Evolutionary conservation across 805 yeast genomes (phyloP).

Genomic region (Schwanniomyces occidentalis): DNA sequence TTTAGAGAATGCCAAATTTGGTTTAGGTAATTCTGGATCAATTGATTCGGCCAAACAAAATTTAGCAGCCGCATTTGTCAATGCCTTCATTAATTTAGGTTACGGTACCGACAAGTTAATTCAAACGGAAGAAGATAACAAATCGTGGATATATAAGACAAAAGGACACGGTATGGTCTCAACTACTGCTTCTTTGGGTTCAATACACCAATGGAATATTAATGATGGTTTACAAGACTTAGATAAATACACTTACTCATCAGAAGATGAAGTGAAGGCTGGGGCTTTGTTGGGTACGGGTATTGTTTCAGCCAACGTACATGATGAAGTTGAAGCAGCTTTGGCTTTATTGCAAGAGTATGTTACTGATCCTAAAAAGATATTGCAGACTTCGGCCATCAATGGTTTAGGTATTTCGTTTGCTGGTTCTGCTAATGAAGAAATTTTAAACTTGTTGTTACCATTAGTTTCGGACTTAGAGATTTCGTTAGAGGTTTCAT

Average conservation of each 20-base stretch:
- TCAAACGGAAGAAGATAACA: slow-evolving; percentile 68
- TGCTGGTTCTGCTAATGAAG: slow-evolving; percentile 91
- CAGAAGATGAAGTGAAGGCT: slow-evolving; percentile 86
- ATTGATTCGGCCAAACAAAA: slow-evolving; percentile 92
- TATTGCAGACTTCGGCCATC: slow-evolving; percentile 77
- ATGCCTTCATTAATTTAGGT: slow-evolving; percentile 88
- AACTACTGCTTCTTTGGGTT: slow-evolving; percentile 88
- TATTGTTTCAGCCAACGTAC: slow-evolving; percentile 86
- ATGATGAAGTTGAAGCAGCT: slow-evolving; percentile 94
- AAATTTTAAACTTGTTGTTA: slow-evolving; percentile 69
- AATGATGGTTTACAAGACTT: slow-evolving; percentile 86
- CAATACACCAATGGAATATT: slow-evolving; percentile 87
- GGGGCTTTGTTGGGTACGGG: slow-evolving; percentile 98
- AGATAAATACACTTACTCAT: slow-evolving; percentile 84
- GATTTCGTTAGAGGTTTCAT: slow-evolving; percentile 72
- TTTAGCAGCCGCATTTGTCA: slow-evolving; percentile 92
- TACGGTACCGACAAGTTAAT: slow-evolving; percentile 82
- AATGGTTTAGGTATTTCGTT: slow-evolving; percentile 92
- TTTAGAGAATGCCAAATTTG: slow-evolving; percentile 68
- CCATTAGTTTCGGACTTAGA: slow-evolving; percentile 82
- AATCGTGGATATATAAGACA: slow-evolving; percentile 87
- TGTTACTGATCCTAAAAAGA: slow-evolving; percentile 60
- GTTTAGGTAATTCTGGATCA: slow-evolving; percentile 55
- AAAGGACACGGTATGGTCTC: slow-evolving; percentile 90
- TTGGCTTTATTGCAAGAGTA: slow-evolving; percentile 82